Percentiles rank a stretch among this genome's conserved stretches.
Conservation (phyloP, 805 yeast species). For the Barnettozyma botsteinii region DNA sequence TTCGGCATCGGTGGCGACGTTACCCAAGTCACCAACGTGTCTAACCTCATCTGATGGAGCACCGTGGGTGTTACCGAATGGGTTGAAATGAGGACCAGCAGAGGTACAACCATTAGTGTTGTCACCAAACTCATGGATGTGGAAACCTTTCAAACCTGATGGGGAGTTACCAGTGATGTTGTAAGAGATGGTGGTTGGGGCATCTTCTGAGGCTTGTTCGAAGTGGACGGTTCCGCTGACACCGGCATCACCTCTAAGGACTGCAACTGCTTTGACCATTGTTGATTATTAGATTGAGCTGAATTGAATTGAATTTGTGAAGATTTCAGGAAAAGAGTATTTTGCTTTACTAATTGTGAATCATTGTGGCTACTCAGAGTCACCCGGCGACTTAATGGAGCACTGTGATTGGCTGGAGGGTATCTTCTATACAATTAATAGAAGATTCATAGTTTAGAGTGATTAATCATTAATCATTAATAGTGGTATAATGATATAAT, state of each 20-base stretch:
- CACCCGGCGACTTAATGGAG: too few relatives aligned
- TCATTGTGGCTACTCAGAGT: too few relatives aligned
- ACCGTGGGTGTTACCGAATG: slow-evolving; percentile 84
- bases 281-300: not conserved
- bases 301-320: too few relatives aligned
- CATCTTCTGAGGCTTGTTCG: slow-evolving; percentile 74
- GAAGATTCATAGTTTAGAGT: too few relatives aligned
- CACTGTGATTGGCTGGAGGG: too few relatives aligned
- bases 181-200: slow-evolving; percentile 82
- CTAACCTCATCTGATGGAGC: slow-evolving; percentile 76
- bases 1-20: slow-evolving; percentile 75
- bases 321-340: too few relatives aligned
- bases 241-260: slow-evolving; percentile 89
- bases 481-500: too few relatives aligned
- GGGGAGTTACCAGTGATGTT: slow-evolving; percentile 87
- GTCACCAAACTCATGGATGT: slow-evolving; percentile 96
- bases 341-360: too few relatives aligned
- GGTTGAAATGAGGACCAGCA: slow-evolving; percentile 97
- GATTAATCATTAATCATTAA: too few relatives aligned
- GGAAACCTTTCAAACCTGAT: slow-evolving; percentile 93
- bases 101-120: slow-evolving; percentile 98
- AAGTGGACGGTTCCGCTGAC: slow-evolving; percentile 85
- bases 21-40: slow-evolving; percentile 97
- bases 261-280: slow-evolving; percentile 59
- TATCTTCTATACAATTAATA: too few relatives aligned